Evolutionary conservation across 148 eudicot species (phyloP).

Genomic region (Arbutus unedo): DNA sequence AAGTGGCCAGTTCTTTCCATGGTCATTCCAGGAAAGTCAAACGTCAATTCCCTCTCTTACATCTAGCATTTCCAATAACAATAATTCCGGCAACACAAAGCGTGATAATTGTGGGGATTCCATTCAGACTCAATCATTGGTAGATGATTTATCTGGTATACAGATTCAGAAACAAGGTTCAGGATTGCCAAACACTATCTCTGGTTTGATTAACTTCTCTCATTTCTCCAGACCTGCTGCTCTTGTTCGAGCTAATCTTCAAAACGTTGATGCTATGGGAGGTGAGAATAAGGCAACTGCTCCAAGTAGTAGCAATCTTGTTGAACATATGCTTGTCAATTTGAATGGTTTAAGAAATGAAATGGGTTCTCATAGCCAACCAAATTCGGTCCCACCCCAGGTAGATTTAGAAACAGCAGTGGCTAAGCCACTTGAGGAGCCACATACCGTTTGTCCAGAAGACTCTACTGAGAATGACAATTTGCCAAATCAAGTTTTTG

Average conservation of each 20-base stretch:
- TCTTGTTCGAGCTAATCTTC: slow-evolving; percentile 39
- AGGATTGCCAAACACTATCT: slow-evolving; percentile 36
- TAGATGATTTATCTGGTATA: slow-evolving; percentile 24
- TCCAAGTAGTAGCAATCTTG: slow-evolving; percentile 29
- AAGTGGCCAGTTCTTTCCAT: slow-evolving; percentile 34
- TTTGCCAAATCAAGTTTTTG: slow-evolving; percentile 24
- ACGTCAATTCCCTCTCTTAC: slow-evolving; percentile 27
- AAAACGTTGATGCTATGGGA: slow-evolving; percentile 16
- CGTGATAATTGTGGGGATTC: slow-evolving; percentile 32
- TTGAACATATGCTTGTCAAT: slow-evolving; percentile 26
- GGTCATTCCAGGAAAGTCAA: slow-evolving; percentile 35
- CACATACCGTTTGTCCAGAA: slow-evolving; percentile 19
- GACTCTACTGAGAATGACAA: slow-evolving; percentile 23
- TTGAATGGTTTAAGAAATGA: slow-evolving; percentile 37
- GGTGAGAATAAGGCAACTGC: slow-evolving; percentile 29
- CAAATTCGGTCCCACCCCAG: slow-evolving; percentile 23
- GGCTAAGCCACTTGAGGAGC: slow-evolving; percentile 33
- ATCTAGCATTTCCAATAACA: slow-evolving; percentile 47
- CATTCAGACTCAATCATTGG: slow-evolving; percentile 29
- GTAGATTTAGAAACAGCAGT: slow-evolving; percentile 23
- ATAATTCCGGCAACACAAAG: slow-evolving; percentile 21
- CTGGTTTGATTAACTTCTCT: slow-evolving; percentile 59
- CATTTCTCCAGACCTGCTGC: slow-evolving; percentile 57
- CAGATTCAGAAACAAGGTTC: slow-evolving; percentile 43
- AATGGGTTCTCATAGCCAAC: slow-evolving; percentile 23